phyloP scores from a whole-genome alignment of 2,329 filamentous ascomycete species.

The Paraphaeosphaeria minitans region DNA sequence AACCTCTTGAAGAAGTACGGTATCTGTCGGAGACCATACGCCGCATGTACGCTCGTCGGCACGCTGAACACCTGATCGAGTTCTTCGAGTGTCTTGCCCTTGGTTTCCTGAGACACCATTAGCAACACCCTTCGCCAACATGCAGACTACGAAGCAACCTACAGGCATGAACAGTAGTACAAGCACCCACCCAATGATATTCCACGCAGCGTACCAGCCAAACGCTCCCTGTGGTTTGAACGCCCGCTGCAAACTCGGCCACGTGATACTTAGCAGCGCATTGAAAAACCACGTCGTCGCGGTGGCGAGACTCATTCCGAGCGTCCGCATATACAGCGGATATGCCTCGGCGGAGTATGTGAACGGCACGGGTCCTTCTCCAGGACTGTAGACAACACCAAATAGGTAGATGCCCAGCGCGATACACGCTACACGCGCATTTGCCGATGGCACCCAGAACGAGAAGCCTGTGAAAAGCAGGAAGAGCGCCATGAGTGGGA shows the following conservation, averaged over 20 bases:
- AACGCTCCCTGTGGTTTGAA: constrained; percentile 59
- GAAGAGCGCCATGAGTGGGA: constrained; percentile 33
- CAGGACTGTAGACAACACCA: constrained; percentile 44
- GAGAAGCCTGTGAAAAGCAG: constrained; percentile 35
- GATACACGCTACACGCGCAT: constrained; percentile 31
- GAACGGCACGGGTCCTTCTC: constrained; percentile 20
- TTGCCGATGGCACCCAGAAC: constrained; percentile 22
- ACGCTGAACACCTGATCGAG: constrained; percentile 61
- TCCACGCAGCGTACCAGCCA: constrained; percentile 60
- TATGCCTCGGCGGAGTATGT: constrained; percentile 48
- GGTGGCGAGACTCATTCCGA: constrained; percentile 45
- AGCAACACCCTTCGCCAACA: neutral
- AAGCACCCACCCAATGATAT: constrained; percentile 57
- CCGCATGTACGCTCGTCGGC: constrained; percentile 45
- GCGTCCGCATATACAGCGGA: constrained; percentile 48
- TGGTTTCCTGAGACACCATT: constrained; percentile 47
- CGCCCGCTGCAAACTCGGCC: constrained; percentile 53
- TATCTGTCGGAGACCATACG: constrained; percentile 34
- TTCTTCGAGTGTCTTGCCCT: constrained; percentile 41
- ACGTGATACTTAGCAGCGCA: constrained; percentile 56
- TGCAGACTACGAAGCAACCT: neutral
- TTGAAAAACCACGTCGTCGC: constrained; percentile 63
- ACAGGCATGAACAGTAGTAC: constrained; percentile 55
- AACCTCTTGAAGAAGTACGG: constrained; percentile 43
- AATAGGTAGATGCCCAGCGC: constrained; percentile 49